Base-by-base conservation (phyloP, 2,329 filamentous ascomycete species). In the Trichoderma sp. region DNA sequence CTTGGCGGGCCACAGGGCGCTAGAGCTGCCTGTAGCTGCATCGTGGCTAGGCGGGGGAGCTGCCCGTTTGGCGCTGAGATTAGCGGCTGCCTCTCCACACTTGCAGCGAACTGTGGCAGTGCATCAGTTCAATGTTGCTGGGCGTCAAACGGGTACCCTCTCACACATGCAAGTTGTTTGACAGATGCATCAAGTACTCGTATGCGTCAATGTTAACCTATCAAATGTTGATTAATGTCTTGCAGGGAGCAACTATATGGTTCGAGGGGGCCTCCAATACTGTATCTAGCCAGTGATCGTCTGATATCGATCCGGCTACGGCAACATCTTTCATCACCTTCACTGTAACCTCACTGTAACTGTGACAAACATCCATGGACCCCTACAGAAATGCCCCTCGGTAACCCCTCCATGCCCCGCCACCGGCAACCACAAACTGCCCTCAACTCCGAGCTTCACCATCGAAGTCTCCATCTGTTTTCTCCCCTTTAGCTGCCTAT, bases 1-100 rank as follows among this genome's bases (percentile, higher is more conserved):
- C 65, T 57, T 67, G 64, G 64, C 64, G 65, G 65, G 32, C 24
- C 47, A 53, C 47, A 53, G 47, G 47, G 47, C 47, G 47, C 21
- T 32, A 18, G 21, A n/a, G 26, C 43, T n/a, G 18, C 57, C 57
- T 70, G 34, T 26, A 69, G 36, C 32, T 51, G 62, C 39, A 65
- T 24, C 39, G 43, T 32, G 43, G 28, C 30, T 26, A 34, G 62
- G 28, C 62, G 43, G 43, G 43, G 43, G 43, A 47, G 39, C 43
- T 51, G 43, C n/a, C 43, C 43, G 32, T 53, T 39, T 26, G 53
- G 65, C 26, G 53, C 65, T 60, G 53, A 24, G 36, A 47, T 47
- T 47, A 60, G 56, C 26, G 36, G n/a, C 26, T 47, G 51, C 32
- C 21, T n/a, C 62, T 14, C 58, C 58, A 53, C 47, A 24, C 30